Conservation (phyloP, 139 green algal species). For the Picochlorum sp. region DNA sequence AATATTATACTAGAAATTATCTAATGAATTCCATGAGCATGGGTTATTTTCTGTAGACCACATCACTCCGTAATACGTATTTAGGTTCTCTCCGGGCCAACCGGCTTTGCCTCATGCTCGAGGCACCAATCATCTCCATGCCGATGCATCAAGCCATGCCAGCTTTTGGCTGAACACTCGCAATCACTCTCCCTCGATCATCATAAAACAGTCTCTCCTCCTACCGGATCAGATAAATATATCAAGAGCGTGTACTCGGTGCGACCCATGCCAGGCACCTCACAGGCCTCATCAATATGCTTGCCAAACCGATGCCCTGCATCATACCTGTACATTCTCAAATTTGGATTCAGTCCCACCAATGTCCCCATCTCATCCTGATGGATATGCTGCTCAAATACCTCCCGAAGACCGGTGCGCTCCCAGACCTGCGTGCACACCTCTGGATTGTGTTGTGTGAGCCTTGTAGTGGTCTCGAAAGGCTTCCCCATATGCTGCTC, state of each 20-base stretch:
- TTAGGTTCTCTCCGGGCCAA: slow-evolving; percentile 41
- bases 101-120: slow-evolving; percentile 48
- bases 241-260: slow-evolving; percentile 60
- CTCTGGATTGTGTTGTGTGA: slow-evolving; percentile 17
- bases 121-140: slow-evolving; percentile 57
- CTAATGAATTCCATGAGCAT: too few relatives aligned
- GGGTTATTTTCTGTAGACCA: slow-evolving; percentile 26
- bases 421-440: slow-evolving; percentile 26
- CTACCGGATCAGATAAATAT: slow-evolving; percentile 40
- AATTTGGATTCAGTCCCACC: slow-evolving; percentile 46
- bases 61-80: slow-evolving; percentile 64
- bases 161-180: slow-evolving; percentile 30
- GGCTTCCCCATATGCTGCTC: slow-evolving; percentile 44
- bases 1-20: neutral
- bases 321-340: slow-evolving; percentile 61
- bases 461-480: slow-evolving; percentile 47
- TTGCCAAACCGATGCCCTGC: slow-evolving; percentile 45
- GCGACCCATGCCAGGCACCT: slow-evolving; percentile 1
- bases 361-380: slow-evolving; percentile 7
- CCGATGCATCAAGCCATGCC: slow-evolving; percentile 56
- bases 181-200: slow-evolving; percentile 14
- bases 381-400: slow-evolving; percentile 16
- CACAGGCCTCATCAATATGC: slow-evolving; percentile 49
- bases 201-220: slow-evolving; percentile 48
- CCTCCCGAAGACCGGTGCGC: slow-evolving; percentile 21